A percentile compares a stretch with the other conserved stretches of the same genome.
These are phyloP conservation scores for Coemansia sp. DNA, from an alignment of 192 early-diverging fungal species.

Conservation along the genomic window DNA sequence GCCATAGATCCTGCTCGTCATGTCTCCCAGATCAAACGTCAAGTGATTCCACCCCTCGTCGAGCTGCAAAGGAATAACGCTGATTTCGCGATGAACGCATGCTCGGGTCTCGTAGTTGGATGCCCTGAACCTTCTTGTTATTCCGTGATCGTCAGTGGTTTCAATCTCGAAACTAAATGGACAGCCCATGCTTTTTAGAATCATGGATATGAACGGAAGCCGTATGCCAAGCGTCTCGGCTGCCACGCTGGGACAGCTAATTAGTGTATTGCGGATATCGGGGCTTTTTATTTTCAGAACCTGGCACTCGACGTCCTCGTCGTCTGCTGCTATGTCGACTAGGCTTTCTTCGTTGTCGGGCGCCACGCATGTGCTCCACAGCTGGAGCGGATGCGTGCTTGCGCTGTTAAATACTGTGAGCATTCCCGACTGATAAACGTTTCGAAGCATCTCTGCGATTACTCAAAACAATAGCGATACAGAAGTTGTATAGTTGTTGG, in stretches of 20 bases:
- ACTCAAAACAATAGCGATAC: background rate
- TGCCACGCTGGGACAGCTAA: constrained; percentile 74
- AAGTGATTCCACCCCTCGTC: constrained; percentile 98
- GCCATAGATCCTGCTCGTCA: constrained; percentile 83
- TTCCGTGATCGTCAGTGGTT: constrained; percentile 78
- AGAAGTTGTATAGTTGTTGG: too few species aligned
- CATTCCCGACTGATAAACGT: constrained; percentile 39
- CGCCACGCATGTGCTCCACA: constrained; percentile 20
- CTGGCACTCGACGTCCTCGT: constrained; percentile 7
- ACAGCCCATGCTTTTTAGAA: constrained; percentile 85
- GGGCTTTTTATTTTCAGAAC: constrained; percentile 36
- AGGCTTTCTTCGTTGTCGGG: background rate
- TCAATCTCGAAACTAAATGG: constrained; percentile 94
- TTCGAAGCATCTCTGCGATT: constrained; percentile 27
- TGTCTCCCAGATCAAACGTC: constrained; percentile 83
- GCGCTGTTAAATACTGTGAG: constrained; percentile 42
- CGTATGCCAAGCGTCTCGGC: constrained; percentile 86
- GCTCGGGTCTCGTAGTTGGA: constrained; percentile 65
- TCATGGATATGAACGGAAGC: constrained; percentile 81
- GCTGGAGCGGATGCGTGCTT: constrained; percentile 31
- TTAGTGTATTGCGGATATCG: constrained; percentile 81
- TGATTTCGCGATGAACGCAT: constrained; percentile 58
- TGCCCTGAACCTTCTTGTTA: constrained; percentile 76
- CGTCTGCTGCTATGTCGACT: constrained; percentile 5
- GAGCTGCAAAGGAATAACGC: constrained; percentile 88